phyloP scores from a whole-genome alignment of 2,329 filamentous ascomycete species.

The Trichoderma endophyticum region DNA sequence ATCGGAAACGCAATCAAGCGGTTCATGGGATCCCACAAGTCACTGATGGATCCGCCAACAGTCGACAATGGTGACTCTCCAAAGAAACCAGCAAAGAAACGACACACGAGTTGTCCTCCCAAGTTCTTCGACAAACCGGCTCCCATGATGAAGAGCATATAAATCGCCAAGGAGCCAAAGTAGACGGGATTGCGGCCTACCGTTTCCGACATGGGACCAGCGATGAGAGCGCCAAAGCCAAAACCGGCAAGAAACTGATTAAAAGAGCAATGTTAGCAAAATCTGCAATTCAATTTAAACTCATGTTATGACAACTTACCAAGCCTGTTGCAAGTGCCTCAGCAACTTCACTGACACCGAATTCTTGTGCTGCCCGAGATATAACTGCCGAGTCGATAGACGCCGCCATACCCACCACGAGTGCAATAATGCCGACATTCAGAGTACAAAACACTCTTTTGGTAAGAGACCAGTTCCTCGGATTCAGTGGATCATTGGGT shows the following conservation, averaged over 20 bases:
- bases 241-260: not conserved
- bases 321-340: conserved; percentile 4
- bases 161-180: not conserved
- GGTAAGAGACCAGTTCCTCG: not conserved
- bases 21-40: conserved; percentile 1
- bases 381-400: conserved; percentile 7
- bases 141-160: conserved; percentile 9
- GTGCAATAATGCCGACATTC: not conserved
- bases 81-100: conserved; percentile 15
- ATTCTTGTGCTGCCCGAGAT: not conserved
- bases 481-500: not conserved
- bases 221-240: conserved; percentile 6
- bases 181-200: conserved; percentile 1
- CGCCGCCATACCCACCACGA: conserved; percentile 7
- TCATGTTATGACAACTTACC: not conserved
- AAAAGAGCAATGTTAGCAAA: not conserved
- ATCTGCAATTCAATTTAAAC: not conserved
- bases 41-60: conserved; percentile 2
- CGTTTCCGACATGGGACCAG: conserved; percentile 3
- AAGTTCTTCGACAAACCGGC: not conserved
- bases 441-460: not conserved
- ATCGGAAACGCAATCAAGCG: conserved; percentile 7
- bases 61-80: conserved; percentile 5
- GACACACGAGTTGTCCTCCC: not conserved
- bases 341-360: not conserved